Evolutionary conservation across 345 rosid genomes (phyloP).

Genomic region (Eucalyptus cladocalyx): DNA sequence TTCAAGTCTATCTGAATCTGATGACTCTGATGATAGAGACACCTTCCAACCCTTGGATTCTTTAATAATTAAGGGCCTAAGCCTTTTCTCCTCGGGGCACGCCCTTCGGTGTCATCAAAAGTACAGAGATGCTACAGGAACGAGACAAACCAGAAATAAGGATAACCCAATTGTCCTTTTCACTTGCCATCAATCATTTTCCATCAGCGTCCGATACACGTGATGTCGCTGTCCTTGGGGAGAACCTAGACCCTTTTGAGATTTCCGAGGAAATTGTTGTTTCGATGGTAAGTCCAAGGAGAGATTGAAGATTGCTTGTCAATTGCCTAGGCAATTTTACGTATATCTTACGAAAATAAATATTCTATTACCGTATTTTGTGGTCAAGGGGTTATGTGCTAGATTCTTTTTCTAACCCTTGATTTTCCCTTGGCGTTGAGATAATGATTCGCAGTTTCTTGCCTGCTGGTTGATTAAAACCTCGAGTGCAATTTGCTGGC

Average conservation of each 20-base stretch:
- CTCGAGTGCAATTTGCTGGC: background rate
- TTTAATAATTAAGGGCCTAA: background rate
- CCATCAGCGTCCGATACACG: background rate
- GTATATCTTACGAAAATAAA: background rate
- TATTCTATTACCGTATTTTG: background rate
- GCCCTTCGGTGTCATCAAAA: background rate
- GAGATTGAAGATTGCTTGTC: background rate
- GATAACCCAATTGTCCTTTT: background rate
- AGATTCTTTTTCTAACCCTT: background rate
- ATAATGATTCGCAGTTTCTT: background rate
- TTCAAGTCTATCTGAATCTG: background rate
- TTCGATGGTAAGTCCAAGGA: background rate
- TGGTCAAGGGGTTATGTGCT: background rate
- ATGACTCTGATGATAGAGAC: background rate
- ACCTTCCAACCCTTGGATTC: background rate
- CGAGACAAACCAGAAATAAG: background rate
- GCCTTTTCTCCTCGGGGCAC: background rate
- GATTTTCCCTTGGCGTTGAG: background rate
- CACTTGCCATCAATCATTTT: background rate
- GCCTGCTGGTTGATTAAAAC: background rate
- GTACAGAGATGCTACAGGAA: background rate
- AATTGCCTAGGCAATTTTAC: background rate
- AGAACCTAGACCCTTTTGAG: background rate
- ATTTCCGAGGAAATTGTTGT: background rate
- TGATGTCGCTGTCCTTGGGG: background rate